Conservation (phyloP, 306 rosid species). For the Abrus precatorius region DNA sequence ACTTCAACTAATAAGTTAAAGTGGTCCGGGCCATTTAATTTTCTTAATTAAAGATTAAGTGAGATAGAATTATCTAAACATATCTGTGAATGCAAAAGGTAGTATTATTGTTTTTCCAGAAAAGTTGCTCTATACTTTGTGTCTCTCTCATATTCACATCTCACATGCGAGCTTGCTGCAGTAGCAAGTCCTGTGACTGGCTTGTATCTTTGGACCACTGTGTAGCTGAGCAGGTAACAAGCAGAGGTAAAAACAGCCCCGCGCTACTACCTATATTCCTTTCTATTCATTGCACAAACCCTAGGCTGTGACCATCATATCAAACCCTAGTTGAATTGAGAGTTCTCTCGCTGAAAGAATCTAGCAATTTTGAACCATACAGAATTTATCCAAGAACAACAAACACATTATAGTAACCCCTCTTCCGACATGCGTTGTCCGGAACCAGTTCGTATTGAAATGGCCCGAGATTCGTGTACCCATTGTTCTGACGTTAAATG, state of each 20-base stretch:
- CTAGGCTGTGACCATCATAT: slow-evolving; percentile 47
- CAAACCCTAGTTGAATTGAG: slow-evolving; percentile 40
- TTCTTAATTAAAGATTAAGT: neutral
- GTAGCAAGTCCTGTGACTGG: slow-evolving; percentile 42
- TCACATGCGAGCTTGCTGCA: slow-evolving; percentile 41
- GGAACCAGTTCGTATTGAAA: slow-evolving; percentile 27
- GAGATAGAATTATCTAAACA: neutral
- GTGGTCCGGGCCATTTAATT: neutral
- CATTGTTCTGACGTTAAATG: neutral
- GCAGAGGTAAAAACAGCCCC: slow-evolving; percentile 28
- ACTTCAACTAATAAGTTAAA: neutral
- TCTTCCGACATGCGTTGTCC: slow-evolving; percentile 23
- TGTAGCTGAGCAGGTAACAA: slow-evolving; percentile 50
- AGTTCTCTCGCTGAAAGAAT: slow-evolving; percentile 12
- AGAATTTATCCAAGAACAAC: neutral
- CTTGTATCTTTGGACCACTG: slow-evolving; percentile 51
- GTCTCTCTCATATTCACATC: slow-evolving; percentile 36
- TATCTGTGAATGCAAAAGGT: neutral
- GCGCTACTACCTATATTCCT: slow-evolving; percentile 44
- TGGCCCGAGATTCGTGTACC: slow-evolving; percentile 31
- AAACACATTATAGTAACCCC: neutral
- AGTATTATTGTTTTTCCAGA: slow-evolving; percentile 3
- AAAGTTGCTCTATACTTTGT: slow-evolving; percentile 3
- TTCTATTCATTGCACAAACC: slow-evolving; percentile 52
- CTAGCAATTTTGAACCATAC: neutral